A percentile compares a stretch with the other conserved stretches of the same genome.
phyloP scores from a whole-genome alignment of 768 basidiomycete genomes.

The Tephrocybe sp. region DNA sequence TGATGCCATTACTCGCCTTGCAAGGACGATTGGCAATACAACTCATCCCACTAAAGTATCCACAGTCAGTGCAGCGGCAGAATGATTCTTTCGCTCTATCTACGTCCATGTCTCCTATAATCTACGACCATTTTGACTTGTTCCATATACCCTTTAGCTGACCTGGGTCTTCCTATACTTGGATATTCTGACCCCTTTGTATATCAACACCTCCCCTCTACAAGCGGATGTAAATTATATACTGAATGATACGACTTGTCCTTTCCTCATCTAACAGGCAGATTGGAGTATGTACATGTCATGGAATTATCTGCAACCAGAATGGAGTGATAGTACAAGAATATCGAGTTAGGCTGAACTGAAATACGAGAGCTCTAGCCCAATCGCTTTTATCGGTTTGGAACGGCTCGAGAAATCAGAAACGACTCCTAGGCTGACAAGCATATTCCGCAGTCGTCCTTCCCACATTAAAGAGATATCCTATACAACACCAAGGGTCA shows the following conservation, averaged over 20 bases:
- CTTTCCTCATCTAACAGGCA: not conserved
- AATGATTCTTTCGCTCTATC: slow-evolving; percentile 13
- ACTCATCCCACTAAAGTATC: slow-evolving; percentile 22
- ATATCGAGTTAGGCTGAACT: slow-evolving; percentile 43
- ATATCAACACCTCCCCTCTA: slow-evolving; percentile 10
- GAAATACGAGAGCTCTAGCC: slow-evolving; percentile 93
- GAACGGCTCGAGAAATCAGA: slow-evolving; percentile 83
- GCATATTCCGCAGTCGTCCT: slow-evolving; percentile 83
- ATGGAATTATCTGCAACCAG: too few species aligned
- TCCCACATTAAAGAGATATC: slow-evolving; percentile 93
- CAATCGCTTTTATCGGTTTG: slow-evolving; percentile 85
- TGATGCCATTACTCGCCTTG: slow-evolving; percentile 66
- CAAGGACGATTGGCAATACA: slow-evolving; percentile 54
- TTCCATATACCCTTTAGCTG: slow-evolving; percentile 4
- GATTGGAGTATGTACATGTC: too few species aligned
- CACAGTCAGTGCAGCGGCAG: slow-evolving; percentile 20
- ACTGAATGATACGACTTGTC: not conserved
- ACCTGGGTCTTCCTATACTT: not conserved
- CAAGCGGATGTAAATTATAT: slow-evolving; percentile 19
- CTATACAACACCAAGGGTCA: slow-evolving; percentile 34
- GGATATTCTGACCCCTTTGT: slow-evolving; percentile 9
- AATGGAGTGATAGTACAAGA: slow-evolving; percentile 6
- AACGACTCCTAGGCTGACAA: slow-evolving; percentile 88
- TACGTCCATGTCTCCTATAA: not conserved
- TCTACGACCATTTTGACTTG: not conserved